phyloP scores from a whole-genome alignment of 2,329 filamentous ascomycete species.

The Metarhizium humberi region DNA sequence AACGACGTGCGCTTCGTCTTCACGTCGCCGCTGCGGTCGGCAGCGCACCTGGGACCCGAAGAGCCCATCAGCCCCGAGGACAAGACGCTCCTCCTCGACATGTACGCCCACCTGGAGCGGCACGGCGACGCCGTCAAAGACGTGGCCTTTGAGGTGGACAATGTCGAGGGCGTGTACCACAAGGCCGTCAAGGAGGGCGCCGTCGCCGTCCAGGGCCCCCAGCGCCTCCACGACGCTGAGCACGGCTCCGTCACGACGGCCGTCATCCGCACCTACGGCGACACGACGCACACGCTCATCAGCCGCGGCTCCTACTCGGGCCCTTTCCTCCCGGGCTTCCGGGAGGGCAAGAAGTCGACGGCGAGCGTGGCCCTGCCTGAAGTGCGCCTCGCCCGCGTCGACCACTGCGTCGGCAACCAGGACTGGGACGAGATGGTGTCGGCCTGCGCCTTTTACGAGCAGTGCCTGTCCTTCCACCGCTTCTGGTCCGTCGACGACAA shows the following conservation, averaged over 20 bases:
- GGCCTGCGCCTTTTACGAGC: conserved; percentile 69
- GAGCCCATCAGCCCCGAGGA: conserved; percentile 57
- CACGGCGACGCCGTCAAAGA: conserved; percentile 95
- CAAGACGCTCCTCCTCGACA: conserved; percentile 55
- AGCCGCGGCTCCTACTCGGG: conserved; percentile 62
- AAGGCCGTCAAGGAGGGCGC: conserved; percentile 60
- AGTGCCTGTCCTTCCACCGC: conserved; percentile 82
- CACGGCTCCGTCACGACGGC: conserved; percentile 62
- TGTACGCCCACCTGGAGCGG: conserved; percentile 72
- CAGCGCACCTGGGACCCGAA: conserved; percentile 41
- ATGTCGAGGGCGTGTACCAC: conserved; percentile 69
- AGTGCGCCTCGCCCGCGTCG: conserved; percentile 65
- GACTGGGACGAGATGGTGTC: conserved; percentile 81
- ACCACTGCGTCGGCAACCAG: conserved; percentile 97
- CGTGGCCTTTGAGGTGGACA: conserved; percentile 89
- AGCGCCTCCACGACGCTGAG: conserved; percentile 43
- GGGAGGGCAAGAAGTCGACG: conserved; percentile 35
- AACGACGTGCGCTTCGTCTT: conserved; percentile 72
- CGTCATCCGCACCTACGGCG: conserved; percentile 83
- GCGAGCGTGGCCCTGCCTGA: conserved; percentile 42
- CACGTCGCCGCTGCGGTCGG: conserved; percentile 67
- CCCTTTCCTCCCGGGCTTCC: conserved; percentile 76
- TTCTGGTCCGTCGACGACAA: conserved; percentile 97
- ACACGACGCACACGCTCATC: conserved; percentile 90
- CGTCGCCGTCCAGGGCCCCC: conserved; percentile 53